These are phyloP conservation scores for Geum urbanum DNA, from an alignment of 306 rosid species.

Conservation along the genomic window DNA sequence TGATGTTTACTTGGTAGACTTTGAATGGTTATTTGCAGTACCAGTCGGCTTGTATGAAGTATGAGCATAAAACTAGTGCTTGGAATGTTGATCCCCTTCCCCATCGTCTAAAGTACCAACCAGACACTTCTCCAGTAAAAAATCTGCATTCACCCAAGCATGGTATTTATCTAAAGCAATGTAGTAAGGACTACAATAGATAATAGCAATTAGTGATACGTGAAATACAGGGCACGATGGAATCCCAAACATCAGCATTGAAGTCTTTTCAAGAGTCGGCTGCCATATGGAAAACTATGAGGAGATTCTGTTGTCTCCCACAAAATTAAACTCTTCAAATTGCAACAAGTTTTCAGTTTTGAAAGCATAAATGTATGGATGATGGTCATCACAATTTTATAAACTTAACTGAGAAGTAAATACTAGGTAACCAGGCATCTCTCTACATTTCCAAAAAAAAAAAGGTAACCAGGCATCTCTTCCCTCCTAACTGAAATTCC, in stretches of 20 bases:
- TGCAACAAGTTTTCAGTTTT: too few relatives aligned
- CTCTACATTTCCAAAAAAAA: too few relatives aligned
- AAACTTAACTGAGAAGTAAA: neutral
- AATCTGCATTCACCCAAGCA: slow-evolving; percentile 92
- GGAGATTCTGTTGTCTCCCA: neutral
- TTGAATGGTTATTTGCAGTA: neutral
- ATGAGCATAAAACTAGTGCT: neutral
- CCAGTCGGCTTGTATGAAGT: neutral
- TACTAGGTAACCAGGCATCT: neutral
- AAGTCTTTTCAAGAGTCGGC: too few relatives aligned
- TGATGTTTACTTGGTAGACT: neutral
- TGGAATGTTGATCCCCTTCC: slow-evolving; percentile 10
- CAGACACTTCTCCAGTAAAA: slow-evolving; percentile 80
- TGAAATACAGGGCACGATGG: neutral
- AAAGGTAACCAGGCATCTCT: neutral
- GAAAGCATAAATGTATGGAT: too few relatives aligned
- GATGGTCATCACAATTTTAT: neutral
- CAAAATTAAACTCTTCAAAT: neutral
- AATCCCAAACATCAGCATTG: neutral
- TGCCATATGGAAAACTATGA: too few relatives aligned
- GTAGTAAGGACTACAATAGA: slow-evolving; percentile 37
- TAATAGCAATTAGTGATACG: neutral
- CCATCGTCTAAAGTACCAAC: slow-evolving; percentile 67
- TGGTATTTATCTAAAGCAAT: slow-evolving; percentile 72
- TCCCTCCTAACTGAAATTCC: neutral